Conservation (phyloP, 257 asterid species). For the Gentiana macrophylla region DNA sequence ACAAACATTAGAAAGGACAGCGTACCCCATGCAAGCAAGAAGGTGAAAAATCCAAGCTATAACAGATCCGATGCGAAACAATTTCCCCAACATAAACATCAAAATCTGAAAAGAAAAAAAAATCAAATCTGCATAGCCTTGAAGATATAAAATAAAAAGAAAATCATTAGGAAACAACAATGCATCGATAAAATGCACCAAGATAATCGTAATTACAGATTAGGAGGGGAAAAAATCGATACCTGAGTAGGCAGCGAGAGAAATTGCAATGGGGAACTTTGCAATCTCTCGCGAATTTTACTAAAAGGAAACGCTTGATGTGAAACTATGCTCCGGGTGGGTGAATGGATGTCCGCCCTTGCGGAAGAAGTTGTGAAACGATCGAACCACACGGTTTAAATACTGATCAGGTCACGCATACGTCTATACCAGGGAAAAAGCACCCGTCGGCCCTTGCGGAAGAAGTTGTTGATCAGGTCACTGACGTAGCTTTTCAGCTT, state of each 20-base stretch:
- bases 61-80: conserved; percentile 50
- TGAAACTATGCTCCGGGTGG: too few relatives aligned
- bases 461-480: too few relatives aligned
- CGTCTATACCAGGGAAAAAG: too few relatives aligned
- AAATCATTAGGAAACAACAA: too few relatives aligned
- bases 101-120: conserved; percentile 18
- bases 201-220: not conserved
- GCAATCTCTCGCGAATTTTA: conserved; percentile 16
- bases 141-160: not conserved
- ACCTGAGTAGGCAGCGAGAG: conserved; percentile 24
- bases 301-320: conserved; percentile 12
- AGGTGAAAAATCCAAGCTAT: conserved; percentile 44
- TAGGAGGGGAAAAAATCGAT: not conserved
- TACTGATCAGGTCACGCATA: too few relatives aligned
- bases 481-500: too few relatives aligned
- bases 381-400: not conserved
- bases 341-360: too few relatives aligned
- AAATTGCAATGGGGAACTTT: conserved; percentile 4
- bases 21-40: conserved; percentile 80
- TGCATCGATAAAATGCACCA: too few relatives aligned
- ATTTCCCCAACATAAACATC: conserved; percentile 50
- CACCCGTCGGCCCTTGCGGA: too few relatives aligned
- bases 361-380: too few relatives aligned
- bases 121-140: conserved; percentile 23
- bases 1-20: conserved; percentile 8